phyloP scores from a whole-genome alignment of 2,329 filamentous ascomycete species.

The Ophiostoma ips region DNA sequence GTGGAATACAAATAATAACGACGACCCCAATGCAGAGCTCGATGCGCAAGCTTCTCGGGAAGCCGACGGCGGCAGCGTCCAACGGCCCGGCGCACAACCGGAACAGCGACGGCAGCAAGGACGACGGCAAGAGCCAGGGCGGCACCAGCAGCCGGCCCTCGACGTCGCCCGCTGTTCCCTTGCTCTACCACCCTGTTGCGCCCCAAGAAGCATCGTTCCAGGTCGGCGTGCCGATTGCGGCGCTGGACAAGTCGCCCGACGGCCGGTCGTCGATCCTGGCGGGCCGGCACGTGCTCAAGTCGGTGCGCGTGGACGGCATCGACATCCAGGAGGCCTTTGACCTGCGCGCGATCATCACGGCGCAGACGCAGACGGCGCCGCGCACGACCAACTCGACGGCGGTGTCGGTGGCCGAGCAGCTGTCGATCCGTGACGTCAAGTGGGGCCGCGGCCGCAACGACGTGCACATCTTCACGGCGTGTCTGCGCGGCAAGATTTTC shows the following conservation, averaged over 20 bases:
- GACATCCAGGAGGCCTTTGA: conserved; percentile 43
- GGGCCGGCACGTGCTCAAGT: conserved; percentile 48
- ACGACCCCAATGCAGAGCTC: conserved; percentile 1
- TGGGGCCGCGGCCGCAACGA: conserved; percentile 35
- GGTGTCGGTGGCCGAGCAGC: conserved; percentile 36
- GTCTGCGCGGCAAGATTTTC: conserved; percentile 50
- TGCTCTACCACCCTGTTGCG: conserved; percentile 16
- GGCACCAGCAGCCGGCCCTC: conserved; percentile 20
- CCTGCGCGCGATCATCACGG: conserved; percentile 38
- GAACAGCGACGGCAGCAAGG: background rate
- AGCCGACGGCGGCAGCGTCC: conserved; percentile 24
- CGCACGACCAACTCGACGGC: conserved; percentile 26
- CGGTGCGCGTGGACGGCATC: conserved; percentile 37
- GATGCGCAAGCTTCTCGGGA: conserved; percentile 48
- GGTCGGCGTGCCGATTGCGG: conserved; percentile 38
- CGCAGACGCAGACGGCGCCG: conserved; percentile 25
- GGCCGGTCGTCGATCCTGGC: conserved; percentile 41
- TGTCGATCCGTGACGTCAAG: conserved; percentile 50
- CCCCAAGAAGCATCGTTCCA: conserved; percentile 42
- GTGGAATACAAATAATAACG: background rate
- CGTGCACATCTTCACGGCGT: conserved; percentile 46
- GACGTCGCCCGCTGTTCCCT: background rate
- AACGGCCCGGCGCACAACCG: background rate
- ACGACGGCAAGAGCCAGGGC: background rate
- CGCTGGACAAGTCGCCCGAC: conserved; percentile 45